phyloP scores from a whole-genome alignment of 345 rosid species.

The Eucalyptus leucophloia region DNA sequence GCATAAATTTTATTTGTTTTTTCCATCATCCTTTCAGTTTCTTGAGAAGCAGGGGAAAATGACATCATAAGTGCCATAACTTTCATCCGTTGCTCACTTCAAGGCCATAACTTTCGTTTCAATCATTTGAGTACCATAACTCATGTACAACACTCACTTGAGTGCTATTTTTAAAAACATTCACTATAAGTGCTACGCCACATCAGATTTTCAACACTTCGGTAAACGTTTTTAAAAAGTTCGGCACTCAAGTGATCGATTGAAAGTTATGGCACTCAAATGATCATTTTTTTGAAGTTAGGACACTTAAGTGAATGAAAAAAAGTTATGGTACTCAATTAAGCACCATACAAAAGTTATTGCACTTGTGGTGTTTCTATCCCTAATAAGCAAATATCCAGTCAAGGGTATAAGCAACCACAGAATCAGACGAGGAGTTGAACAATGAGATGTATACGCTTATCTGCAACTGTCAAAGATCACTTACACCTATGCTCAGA shows the following conservation, averaged over 20 bases:
- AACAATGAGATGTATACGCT: neutral
- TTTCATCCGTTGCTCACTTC: neutral
- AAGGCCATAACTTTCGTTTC: neutral
- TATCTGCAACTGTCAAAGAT: neutral
- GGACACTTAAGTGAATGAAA: neutral
- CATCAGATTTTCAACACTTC: neutral
- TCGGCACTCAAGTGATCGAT: neutral
- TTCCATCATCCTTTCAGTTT: neutral
- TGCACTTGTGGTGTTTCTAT: neutral
- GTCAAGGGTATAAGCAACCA: neutral
- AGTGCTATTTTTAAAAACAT: neutral
- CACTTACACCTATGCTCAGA: neutral
- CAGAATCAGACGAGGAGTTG: neutral
- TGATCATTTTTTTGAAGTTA: neutral
- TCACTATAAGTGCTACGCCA: neutral
- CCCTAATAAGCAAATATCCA: neutral
- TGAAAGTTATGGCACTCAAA: neutral
- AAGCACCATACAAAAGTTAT: neutral
- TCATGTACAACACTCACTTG: neutral
- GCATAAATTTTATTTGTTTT: neutral
- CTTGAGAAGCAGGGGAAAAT: neutral
- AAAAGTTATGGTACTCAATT: neutral
- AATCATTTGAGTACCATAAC: neutral
- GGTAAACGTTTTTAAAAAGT: neutral
- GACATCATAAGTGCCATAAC: neutral